Conservation (phyloP, 305 asterid species). For the Solanum hybrid region DNA sequence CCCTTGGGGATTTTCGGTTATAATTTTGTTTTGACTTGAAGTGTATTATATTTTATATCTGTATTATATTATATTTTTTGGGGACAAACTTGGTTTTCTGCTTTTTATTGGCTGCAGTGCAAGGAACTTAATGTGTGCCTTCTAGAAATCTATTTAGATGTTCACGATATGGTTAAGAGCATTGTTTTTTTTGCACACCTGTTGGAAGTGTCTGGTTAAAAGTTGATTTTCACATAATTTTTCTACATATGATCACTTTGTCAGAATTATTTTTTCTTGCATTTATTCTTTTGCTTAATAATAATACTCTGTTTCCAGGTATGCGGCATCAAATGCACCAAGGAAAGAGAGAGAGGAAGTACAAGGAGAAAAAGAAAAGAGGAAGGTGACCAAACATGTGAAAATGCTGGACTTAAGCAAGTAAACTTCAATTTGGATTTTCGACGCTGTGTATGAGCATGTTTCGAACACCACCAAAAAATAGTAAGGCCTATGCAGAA, state of each 20-base stretch:
- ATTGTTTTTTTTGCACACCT: not conserved
- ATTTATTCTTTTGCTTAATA: not conserved
- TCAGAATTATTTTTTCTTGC: not conserved
- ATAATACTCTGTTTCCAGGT: not conserved
- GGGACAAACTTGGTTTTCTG: not conserved
- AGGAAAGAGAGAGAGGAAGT: not conserved
- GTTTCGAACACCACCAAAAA: not conserved
- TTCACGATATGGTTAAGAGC: not conserved
- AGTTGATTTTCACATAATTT: not conserved
- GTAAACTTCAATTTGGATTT: not conserved
- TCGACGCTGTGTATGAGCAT: not conserved
- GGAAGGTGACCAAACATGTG: not conserved
- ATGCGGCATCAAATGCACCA: not conserved
- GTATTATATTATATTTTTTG: not conserved
- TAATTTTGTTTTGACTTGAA: not conserved
- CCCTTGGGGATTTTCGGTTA: not conserved
- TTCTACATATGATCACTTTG: not conserved
- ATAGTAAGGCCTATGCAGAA: not conserved
- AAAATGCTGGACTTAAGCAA: not conserved
- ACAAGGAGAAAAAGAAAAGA: not conserved
- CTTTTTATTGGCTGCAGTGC: not conserved
- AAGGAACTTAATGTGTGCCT: not conserved
- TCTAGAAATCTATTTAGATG: not conserved
- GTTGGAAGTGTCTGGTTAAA: not conserved
- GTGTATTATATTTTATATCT: not conserved